Percentiles rank a stretch among this genome's conserved stretches.
These are phyloP conservation scores for Pseudocercospora fijiensis DNA, from an alignment of 2,329 filamentous ascomycete species.

Conservation along the genomic window DNA sequence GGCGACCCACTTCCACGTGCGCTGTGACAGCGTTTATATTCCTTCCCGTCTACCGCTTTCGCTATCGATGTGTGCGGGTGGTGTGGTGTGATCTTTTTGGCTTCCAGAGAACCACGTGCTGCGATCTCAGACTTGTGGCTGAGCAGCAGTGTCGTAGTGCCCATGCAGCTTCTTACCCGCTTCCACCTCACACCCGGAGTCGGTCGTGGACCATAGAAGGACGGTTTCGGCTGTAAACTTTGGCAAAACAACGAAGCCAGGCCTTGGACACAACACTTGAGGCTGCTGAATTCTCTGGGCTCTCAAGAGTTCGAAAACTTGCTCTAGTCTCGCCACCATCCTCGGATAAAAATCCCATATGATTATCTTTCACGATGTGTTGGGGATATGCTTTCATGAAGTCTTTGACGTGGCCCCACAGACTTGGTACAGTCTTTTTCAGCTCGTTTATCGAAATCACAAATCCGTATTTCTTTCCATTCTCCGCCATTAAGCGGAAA, in stretches of 20 bases:
- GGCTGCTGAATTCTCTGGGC: neutral
- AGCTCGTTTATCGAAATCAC: conserved; percentile 53
- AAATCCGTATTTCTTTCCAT: conserved; percentile 48
- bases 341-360: conserved; percentile 1
- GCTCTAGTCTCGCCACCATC: conserved; percentile 30
- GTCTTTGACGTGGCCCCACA: conserved; percentile 50
- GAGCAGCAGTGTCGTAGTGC: neutral
- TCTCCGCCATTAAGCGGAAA: conserved; percentile 39
- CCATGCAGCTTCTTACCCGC: neutral
- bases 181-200: neutral
- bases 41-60: neutral
- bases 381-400: conserved; percentile 44
- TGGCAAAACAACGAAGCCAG: neutral
- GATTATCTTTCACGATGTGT: neutral
- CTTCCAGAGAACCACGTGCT: neutral
- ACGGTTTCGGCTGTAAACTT: neutral
- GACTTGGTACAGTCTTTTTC: conserved; percentile 44
- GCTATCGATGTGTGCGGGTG: neutral
- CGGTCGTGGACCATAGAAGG: neutral
- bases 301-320: neutral
- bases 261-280: neutral
- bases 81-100: neutral
- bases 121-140: neutral
- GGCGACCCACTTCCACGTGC: neutral
- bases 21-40: no score